Conservation (phyloP, 257 asterid species). For the Solanum habrochaites region DNA sequence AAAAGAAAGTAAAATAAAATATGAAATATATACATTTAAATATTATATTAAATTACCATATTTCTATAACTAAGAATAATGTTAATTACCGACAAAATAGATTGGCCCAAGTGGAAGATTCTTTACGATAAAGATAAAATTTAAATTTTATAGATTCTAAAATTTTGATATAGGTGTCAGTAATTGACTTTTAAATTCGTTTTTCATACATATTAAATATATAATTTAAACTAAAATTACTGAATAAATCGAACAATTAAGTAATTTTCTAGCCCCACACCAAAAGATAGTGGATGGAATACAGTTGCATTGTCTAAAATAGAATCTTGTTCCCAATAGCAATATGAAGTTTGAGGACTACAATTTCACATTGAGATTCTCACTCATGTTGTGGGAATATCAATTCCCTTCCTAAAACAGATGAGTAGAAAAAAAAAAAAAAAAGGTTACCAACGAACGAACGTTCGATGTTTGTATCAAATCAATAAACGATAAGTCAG, state of each 20-base stretch:
- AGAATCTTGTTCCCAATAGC: neutral
- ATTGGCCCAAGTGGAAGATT: neutral
- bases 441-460: accelerated
- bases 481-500: neutral
- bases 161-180: neutral
- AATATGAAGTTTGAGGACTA: neutral
- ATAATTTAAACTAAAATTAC: neutral
- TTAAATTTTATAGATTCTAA: neutral
- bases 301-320: neutral
- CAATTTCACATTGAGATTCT: neutral
- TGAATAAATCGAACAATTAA: neutral
- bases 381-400: neutral
- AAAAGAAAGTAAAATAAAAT: neutral
- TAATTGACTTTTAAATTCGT: neutral
- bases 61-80: neutral
- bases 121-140: neutral
- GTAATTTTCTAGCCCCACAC: neutral
- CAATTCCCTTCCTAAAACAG: neutral
- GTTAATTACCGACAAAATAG: neutral
- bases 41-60: neutral
- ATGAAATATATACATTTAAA: neutral
- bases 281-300: neutral
- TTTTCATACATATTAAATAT: neutral
- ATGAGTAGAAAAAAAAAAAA: neutral
- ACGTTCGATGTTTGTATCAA: neutral